These are phyloP conservation scores for Parmales sp. DNA, from an alignment of 108 stramenopile genomes.

Conservation along the genomic window DNA sequence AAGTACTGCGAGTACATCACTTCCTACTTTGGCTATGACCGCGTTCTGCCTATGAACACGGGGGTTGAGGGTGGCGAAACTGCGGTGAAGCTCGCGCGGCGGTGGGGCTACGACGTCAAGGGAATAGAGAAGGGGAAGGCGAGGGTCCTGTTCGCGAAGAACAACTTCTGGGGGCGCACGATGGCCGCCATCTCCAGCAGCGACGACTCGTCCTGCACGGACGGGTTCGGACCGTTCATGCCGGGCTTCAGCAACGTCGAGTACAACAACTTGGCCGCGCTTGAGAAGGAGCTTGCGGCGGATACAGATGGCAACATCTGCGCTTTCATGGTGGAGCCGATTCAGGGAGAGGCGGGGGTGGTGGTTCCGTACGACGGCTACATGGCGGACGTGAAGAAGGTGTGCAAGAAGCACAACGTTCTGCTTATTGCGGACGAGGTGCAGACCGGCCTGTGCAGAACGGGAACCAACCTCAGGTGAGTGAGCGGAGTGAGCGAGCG, in stretches of 20 bases:
- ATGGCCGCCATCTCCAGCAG: constrained; percentile 90
- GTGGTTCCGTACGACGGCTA: constrained; percentile 95
- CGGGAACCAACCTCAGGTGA: constrained; percentile 79
- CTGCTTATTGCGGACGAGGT: constrained; percentile 97
- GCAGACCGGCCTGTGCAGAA: constrained; percentile 94
- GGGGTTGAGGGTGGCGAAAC: constrained; percentile 99
- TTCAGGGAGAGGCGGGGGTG: constrained; percentile 99
- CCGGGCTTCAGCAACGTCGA: constrained; percentile 81
- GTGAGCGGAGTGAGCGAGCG: too few species aligned
- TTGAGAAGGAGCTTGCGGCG: not conserved
- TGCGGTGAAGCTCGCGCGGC: constrained; percentile 83
- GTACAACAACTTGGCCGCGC: constrained; percentile 72
- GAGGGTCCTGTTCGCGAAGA: constrained; percentile 80
- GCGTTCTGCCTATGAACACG: constrained; percentile 96
- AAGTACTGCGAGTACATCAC: constrained; percentile 84
- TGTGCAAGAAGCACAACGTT: constrained; percentile 88
- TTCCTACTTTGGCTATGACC: constrained; percentile 85
- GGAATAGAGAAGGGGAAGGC: constrained; percentile 81
- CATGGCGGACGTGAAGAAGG: constrained; percentile 68
- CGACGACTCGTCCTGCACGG: constrained; percentile 70
- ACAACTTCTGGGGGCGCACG: constrained; percentile 99
- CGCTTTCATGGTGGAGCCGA: constrained; percentile 98
- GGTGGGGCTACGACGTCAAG: constrained; percentile 92
- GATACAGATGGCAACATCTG: constrained; percentile 59
- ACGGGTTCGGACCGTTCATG: constrained; percentile 92